Base-by-base conservation (phyloP, 129 eudicot species). In the Heracleum sosnowskyi region DNA sequence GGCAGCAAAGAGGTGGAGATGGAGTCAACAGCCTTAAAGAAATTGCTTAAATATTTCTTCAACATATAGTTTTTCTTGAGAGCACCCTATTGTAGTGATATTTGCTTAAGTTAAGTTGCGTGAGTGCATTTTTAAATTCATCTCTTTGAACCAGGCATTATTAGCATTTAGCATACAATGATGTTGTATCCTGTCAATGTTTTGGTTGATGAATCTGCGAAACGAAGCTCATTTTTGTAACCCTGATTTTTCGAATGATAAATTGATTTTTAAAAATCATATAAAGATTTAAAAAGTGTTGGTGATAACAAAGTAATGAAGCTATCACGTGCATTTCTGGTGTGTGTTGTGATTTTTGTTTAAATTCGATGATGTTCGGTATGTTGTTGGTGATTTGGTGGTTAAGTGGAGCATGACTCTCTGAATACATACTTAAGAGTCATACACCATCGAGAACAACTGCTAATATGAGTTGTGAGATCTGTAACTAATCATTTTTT, bases 1-100 rank as follows among this genome's bases (percentile, higher is more conserved):
- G 80, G 99, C 76, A 24, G 88, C 87, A 28, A 84, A 94, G 68
- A 86, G 97, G 85, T 95, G 99, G 99, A 95, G 82, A 81, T 95
- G 99, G 97, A 88, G 85, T 29, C 68, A 83, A 28, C 86, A 84
- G 75, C 80, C 86, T 69, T 88, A 77, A 81, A 71, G n/a, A 11
- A 9, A 31, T 63, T 62, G 29, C 73, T 75, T 17, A 17, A 45
- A 75, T 35, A 77, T 55, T 33, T 40, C 28, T 29, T 24, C 57
- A 24, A 68, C 49, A 40, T 5, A 29, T 72, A 1, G 39, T 64
- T 60, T 55, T 24, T 7, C 64, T 24, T 55, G 29, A 55, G 64
- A 55, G 29, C 12, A 0, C 64, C 64, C 1, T 55, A 7, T 24
- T 55, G 64, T 53, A 53, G 9, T 55, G 64, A 22, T 55, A 24